Percentiles rank a stretch among this genome's conserved stretches.
Evolutionary conservation across 305 asterid species (phyloP).

Genomic region (Striga hermonthica): DNA sequence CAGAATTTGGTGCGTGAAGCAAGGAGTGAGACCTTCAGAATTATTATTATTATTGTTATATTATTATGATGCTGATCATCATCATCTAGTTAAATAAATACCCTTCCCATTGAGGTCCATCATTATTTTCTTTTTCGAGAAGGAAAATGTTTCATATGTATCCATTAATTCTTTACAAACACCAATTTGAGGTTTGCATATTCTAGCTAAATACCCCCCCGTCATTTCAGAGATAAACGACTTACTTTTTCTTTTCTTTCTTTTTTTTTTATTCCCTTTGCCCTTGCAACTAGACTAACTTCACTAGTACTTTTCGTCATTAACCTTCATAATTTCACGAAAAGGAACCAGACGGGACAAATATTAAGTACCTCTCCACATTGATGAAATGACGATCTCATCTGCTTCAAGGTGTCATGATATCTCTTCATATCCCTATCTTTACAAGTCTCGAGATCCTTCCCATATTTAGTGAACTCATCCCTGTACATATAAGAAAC

Average conservation of each 20-base stretch:
- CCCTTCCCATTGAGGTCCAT: too few species aligned
- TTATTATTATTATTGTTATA: too few species aligned
- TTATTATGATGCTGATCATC: too few species aligned
- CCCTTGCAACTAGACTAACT: background rate
- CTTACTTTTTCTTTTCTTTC: too few species aligned
- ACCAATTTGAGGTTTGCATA: background rate
- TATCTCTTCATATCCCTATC: conserved; percentile 66
- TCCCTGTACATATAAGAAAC: conserved; percentile 41
- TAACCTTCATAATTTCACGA: conserved; percentile 1
- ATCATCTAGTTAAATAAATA: too few species aligned
- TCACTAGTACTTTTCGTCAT: background rate
- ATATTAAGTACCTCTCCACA: conserved; percentile 64
- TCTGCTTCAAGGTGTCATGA: conserved; percentile 54
- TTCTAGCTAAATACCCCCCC: background rate
- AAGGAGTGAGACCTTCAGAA: too few species aligned
- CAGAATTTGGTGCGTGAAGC: too few species aligned
- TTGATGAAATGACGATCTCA: conserved; percentile 65
- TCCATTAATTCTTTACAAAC: background rate
- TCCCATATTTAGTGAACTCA: conserved; percentile 63
- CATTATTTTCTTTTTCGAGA: too few species aligned
- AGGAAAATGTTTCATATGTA: too few species aligned
- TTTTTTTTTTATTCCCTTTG: background rate
- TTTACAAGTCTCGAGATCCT: conserved; percentile 65
- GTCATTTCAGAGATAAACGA: too few species aligned
- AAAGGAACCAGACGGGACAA: conserved; percentile 10